Conservation (phyloP, 805 yeast genomes). For the Saccharomycopsis malanga region DNA sequence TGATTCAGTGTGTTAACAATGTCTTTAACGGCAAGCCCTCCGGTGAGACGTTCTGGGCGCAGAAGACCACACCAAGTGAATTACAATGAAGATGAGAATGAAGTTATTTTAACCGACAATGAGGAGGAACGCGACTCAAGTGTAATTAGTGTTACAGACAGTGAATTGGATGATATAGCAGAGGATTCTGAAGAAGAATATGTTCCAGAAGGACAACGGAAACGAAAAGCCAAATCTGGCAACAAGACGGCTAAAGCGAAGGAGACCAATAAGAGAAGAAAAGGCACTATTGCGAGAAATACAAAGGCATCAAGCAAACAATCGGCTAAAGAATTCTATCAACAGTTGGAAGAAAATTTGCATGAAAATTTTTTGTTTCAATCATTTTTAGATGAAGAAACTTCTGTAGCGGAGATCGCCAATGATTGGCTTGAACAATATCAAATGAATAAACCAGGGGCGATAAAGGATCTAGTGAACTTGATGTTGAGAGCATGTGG, state of each 20-base stretch:
- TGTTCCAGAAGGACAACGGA: neutral
- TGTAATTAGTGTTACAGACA: neutral
- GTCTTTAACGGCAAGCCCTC: too few species aligned
- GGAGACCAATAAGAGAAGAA: neutral
- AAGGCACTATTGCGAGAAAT: neutral
- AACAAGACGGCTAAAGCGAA: constrained; percentile 1
- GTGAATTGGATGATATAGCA: neutral
- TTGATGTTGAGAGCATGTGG: constrained; percentile 67
- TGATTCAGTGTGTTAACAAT: too few species aligned
- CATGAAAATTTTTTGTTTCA: constrained; percentile 43
- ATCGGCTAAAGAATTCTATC: constrained; percentile 7
- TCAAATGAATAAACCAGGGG: constrained; percentile 35
- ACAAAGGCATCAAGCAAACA: neutral
- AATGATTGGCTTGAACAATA: constrained; percentile 54
- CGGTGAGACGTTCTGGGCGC: neutral
- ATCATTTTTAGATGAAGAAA: constrained; percentile 42
- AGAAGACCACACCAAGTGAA: neutral
- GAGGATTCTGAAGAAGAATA: constrained; percentile 1
- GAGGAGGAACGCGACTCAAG: neutral
- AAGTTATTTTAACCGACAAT: neutral
- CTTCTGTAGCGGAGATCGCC: constrained; percentile 45
- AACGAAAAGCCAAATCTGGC: neutral
- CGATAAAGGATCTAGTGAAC: constrained; percentile 60
- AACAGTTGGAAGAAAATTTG: constrained; percentile 27
- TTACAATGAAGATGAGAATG: neutral